A percentile compares a stretch with the other conserved stretches of the same genome.
Conservation (phyloP, 345 rosid species). For the Syzygium jambos region DNA sequence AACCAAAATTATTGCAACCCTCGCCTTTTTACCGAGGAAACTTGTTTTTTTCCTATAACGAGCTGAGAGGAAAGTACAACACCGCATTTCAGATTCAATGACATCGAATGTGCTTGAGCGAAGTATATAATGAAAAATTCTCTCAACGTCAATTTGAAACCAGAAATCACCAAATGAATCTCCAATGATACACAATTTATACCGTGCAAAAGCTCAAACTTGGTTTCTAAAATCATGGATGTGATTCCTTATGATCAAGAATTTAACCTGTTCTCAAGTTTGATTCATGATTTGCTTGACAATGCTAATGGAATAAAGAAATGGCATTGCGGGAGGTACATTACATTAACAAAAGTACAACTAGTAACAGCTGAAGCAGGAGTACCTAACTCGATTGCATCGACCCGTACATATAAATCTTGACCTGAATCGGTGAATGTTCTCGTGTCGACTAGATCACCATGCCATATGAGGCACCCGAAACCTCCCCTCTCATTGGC, state of each 20-base stretch:
- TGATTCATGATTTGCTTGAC: neutral
- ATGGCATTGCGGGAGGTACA: neutral
- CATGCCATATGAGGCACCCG: conserved; percentile 61
- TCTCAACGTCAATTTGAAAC: neutral
- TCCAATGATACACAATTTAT: neutral
- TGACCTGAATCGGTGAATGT: conserved; percentile 36
- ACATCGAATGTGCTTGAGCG: neutral
- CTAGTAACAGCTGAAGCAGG: neutral
- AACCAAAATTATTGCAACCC: neutral
- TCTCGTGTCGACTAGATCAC: conserved; percentile 32
- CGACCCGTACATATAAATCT: conserved; percentile 45
- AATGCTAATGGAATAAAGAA: neutral
- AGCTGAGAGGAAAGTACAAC: neutral
- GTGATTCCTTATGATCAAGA: neutral
- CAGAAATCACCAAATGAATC: neutral
- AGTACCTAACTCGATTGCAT: conserved; percentile 44
- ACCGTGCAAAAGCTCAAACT: neutral
- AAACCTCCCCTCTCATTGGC: conserved; percentile 31
- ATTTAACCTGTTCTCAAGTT: neutral
- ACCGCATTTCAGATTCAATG: neutral
- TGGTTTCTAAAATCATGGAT: neutral
- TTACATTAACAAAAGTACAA: neutral
- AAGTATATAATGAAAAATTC: neutral
- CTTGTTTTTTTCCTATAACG: neutral
- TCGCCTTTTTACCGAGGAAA: neutral